Conservation (phyloP, 148 eudicot species). For the Oxyria digyna region DNA sequence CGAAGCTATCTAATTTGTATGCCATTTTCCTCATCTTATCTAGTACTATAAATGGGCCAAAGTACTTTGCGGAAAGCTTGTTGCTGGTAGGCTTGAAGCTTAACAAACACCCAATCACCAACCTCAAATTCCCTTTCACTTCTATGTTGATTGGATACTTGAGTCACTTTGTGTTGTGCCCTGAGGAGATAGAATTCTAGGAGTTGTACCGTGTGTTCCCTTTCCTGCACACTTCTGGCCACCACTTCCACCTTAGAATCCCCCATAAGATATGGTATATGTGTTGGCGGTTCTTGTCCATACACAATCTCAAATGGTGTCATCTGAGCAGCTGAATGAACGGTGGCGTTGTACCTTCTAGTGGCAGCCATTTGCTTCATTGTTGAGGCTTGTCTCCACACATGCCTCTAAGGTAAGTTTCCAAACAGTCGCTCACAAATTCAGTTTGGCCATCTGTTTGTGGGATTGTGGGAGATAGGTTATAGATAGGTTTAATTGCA, state of each 20-base stretch:
- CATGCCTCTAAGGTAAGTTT: too few relatives aligned
- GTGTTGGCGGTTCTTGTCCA: not conserved
- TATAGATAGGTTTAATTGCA: too few relatives aligned
- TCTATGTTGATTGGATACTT: not conserved
- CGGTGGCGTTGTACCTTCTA: not conserved
- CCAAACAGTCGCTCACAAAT: too few relatives aligned
- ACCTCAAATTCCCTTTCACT: not conserved
- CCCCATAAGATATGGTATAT: not conserved
- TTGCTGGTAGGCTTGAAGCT: not conserved
- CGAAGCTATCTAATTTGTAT: too few relatives aligned
- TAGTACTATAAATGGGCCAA: not conserved
- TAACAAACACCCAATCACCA: too few relatives aligned
- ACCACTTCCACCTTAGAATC: not conserved
- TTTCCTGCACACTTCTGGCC: not conserved
- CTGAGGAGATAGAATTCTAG: not conserved
- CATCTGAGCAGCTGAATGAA: not conserved
- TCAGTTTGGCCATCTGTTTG: too few relatives aligned
- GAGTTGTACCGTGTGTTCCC: not conserved
- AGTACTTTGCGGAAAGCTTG: not conserved
- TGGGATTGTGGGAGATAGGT: too few relatives aligned
- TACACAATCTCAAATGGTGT: not conserved
- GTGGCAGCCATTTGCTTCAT: too few relatives aligned
- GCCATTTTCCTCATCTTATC: not conserved
- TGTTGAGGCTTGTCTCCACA: too few relatives aligned
- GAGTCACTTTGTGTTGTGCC: not conserved